Percentiles rank a stretch among this genome's conserved stretches.
phyloP scores from a whole-genome alignment of 345 rosid species.

The Conringia planisiliqua region DNA sequence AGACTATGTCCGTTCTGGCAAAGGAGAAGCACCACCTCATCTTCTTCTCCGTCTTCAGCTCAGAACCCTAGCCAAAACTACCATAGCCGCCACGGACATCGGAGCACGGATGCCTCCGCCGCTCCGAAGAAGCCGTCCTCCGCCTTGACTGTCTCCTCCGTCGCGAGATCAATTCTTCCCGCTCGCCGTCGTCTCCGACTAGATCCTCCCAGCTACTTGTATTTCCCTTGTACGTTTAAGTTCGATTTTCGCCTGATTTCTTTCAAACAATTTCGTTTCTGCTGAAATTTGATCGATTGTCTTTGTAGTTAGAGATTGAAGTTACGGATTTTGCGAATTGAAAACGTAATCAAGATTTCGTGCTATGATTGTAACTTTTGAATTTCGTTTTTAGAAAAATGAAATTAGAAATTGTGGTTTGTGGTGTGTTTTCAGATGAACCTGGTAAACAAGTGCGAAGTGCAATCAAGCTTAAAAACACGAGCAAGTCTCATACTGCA shows the following conservation, averaged over 20 bases:
- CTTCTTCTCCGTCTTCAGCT: slow-evolving; percentile 57
- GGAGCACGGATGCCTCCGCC: slow-evolving; percentile 31
- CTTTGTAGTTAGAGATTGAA: background rate
- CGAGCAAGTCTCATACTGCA: slow-evolving; percentile 86
- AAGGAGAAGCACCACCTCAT: slow-evolving; percentile 32
- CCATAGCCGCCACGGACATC: slow-evolving; percentile 27
- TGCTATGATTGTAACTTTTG: background rate
- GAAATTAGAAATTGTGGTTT: background rate
- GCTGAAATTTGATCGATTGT: background rate
- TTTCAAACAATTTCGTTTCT: background rate
- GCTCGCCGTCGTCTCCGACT: slow-evolving; percentile 85
- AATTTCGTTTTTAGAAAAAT: no score
- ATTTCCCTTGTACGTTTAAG: slow-evolving; percentile 66
- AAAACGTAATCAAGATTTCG: background rate
- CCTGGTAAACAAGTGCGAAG: slow-evolving; percentile 89
- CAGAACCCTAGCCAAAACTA: slow-evolving; percentile 44
- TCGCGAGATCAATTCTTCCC: slow-evolving; percentile 87
- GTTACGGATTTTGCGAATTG: background rate
- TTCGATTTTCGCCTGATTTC: background rate
- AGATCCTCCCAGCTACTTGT: slow-evolving; percentile 75
- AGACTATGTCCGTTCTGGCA: slow-evolving; percentile 83
- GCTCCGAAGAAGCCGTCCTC: slow-evolving; percentile 33
- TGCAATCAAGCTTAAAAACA: slow-evolving; percentile 83
- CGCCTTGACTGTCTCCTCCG: slow-evolving; percentile 53
- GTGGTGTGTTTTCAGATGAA: slow-evolving; percentile 51